Base-by-base conservation (phyloP, 345 rosid species). In the Geranium brycei region DNA sequence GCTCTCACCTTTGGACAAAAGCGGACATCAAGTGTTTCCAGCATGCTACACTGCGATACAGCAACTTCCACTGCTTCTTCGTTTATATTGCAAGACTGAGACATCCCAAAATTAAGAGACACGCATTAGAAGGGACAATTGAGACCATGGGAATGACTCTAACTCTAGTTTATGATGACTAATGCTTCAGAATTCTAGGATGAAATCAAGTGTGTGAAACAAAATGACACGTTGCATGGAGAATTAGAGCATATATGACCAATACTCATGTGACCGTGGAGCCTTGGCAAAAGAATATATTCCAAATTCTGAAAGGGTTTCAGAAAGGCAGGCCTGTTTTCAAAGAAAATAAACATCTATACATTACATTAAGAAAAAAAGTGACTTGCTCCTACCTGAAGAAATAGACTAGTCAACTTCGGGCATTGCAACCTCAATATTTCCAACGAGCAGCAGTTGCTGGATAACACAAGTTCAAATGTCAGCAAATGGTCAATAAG, bases 11-110 rank as follows among this genome's bases (percentile, higher is more conserved):
- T 91, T 1, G 84, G 92, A 73, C 99, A 93, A 80, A 73, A 81
- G 66, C 99, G 97, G 58, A 93, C 88, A 79, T 93, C 97, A 47
- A 93, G 74, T 64, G 97, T 91, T 85, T 93, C 99, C 75, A 91
- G 83, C 77, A 81, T 82, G 65, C 69, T 70, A 76, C 99, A 93
- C 57, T 76, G 83, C 10, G 88, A 82, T 71, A 91, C 81, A 17
- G 99, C 97, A 62, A 72, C 79, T 74, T 84, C 91, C 60, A 90
- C 82, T 17, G 79, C 84, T 69, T 82, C 87, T 77, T 84, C 96
- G 30, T 84, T 84, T 62, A 88, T 81, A 80, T 78, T 88, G 73
- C 95, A 86, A 5, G 91, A 83, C 99, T 88, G 68, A 58, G 41
- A 31, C 68, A 75, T 59, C 67, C 70, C 62, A 51, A 73, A 53